These are phyloP conservation scores for Nakaseomyces bracarensis DNA, from an alignment of 1,139 yeast species.

Conservation along the genomic window DNA sequence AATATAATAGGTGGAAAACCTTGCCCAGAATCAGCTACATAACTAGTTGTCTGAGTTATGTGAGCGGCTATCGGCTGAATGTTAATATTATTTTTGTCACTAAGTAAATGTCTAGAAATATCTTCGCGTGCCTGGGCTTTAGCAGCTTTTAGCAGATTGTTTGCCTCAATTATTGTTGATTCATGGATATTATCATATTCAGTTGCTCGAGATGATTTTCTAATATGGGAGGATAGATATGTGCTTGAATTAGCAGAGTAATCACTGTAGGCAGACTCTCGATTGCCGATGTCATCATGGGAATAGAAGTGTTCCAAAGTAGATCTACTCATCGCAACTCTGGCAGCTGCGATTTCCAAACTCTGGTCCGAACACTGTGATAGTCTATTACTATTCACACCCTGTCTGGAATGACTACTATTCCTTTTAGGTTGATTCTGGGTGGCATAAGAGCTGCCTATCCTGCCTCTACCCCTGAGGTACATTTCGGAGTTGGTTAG, in stretches of 20 bases:
- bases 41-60: too few relatives aligned
- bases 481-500: too few relatives aligned
- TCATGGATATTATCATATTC: neutral
- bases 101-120: neutral
- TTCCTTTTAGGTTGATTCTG: constrained; percentile 4
- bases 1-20: too few relatives aligned
- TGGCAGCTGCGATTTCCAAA: constrained; percentile 4
- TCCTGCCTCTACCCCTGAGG: neutral
- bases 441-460: neutral
- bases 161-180: neutral
- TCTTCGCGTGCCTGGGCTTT: neutral
- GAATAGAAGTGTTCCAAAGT: neutral
- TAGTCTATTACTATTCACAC: neutral
- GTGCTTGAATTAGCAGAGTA: neutral
- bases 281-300: neutral
- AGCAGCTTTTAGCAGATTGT: neutral
- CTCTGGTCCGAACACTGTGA: neutral
- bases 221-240: neutral
- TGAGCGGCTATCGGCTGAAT: too few relatives aligned
- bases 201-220: constrained; percentile 1
- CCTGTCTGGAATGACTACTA: constrained; percentile 6
- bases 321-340: neutral
- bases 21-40: too few relatives aligned
- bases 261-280: neutral
- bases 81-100: neutral